phyloP scores from a whole-genome alignment of 306 rosid genomes.

The Hylodesmum podocarpum region DNA sequence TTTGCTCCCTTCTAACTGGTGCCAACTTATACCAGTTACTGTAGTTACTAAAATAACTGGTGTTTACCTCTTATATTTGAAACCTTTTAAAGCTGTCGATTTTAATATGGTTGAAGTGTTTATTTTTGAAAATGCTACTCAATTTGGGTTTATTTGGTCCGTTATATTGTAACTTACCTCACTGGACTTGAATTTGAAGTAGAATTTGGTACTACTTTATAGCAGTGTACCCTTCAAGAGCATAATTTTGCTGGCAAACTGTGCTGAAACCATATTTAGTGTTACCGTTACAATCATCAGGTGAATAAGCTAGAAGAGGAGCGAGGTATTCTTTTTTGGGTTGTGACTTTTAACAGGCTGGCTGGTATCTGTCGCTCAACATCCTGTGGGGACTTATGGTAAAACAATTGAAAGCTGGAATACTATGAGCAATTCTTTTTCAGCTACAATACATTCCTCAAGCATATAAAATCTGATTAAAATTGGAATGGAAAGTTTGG shows the following conservation, averaged over 20 bases:
- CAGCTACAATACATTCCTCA: constrained; percentile 1
- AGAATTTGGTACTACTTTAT: constrained; percentile 10
- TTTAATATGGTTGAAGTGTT: constrained; percentile 2
- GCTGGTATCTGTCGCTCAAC: constrained; percentile 25
- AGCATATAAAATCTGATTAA: not conserved
- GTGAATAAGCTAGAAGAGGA: constrained; percentile 3
- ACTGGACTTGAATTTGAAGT: constrained; percentile 10
- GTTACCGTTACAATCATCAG: constrained; percentile 35
- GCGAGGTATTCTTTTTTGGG: constrained; percentile 27
- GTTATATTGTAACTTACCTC: constrained; percentile 12
- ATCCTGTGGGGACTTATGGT: constrained; percentile 17
- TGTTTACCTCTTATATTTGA: not conserved
- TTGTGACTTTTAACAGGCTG: constrained; percentile 43
- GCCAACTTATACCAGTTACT: not conserved
- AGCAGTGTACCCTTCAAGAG: constrained; percentile 11
- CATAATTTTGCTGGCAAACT: constrained; percentile 12
- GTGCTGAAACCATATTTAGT: constrained; percentile 27
- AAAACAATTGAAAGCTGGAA: constrained; percentile 20
- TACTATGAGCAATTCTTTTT: constrained; percentile 6
- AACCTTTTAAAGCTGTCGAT: constrained; percentile 8
- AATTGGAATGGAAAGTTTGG: constrained; percentile 5
- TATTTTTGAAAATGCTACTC: not conserved
- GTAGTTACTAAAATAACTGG: not conserved
- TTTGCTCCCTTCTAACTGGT: not conserved
- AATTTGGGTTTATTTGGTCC: constrained; percentile 8